These are phyloP conservation scores for Phlebiopsis gigantea DNA, from an alignment of 768 basidiomycete genomes.

Conservation along the genomic window DNA sequence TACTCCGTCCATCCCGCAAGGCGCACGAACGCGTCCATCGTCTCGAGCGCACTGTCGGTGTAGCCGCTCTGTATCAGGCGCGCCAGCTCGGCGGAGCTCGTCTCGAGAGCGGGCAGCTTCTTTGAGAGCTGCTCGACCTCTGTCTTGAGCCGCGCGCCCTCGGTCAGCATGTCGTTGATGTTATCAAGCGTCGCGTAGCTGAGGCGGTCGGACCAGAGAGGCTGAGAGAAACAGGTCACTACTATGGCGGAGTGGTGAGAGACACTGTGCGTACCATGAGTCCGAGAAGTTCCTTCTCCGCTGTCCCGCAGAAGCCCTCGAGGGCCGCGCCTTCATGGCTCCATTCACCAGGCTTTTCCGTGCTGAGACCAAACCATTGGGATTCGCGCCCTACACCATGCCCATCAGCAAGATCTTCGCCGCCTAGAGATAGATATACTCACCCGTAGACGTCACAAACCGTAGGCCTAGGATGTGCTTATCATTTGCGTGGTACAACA, in stretches of 20 bases:
- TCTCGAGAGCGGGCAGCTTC: background rate
- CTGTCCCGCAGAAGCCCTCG: background rate
- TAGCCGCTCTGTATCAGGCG: background rate
- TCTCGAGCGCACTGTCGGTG: background rate
- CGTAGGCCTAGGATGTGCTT: background rate
- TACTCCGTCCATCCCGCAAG: background rate
- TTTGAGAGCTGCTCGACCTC: background rate
- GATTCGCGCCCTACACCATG: background rate
- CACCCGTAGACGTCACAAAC: slow-evolving; percentile 1
- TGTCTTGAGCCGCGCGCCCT: background rate
- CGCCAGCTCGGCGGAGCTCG: background rate
- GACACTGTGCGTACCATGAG: background rate
- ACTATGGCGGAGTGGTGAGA: background rate
- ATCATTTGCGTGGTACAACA: background rate
- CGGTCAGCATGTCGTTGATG: background rate
- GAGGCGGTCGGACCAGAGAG: background rate
- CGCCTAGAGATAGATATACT: background rate
- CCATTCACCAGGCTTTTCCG: background rate
- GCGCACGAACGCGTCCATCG: background rate
- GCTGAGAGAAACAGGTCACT: background rate
- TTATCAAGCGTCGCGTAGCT: background rate
- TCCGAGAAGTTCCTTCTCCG: background rate
- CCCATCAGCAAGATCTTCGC: background rate
- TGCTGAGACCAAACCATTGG: background rate
- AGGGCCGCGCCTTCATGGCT: background rate